Evolutionary conservation across 148 eudicot genomes (phyloP), one percentile per base, ranked within the genome.

Genomic region (Fagopyrum homotropicum): DNA sequence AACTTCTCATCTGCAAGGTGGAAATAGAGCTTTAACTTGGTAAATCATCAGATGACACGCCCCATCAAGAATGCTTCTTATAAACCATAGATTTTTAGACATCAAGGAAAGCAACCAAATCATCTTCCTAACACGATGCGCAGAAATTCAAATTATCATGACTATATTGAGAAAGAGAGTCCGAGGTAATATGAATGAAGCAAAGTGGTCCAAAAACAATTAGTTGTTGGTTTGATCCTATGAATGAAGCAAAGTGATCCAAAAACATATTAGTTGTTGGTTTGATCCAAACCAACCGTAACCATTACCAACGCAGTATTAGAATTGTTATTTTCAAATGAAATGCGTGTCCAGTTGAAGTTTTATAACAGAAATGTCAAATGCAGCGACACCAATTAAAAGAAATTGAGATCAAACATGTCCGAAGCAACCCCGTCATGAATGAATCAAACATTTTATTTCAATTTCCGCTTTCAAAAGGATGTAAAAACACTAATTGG

Each of bases 1-100:
- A 76, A 75, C 78, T 83, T 86, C 55, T 56, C 84, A 73, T 84
- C 97, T 90, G 81, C 81, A 79, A 29, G 49, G 71, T 40, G 4
- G 43, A 66, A 66, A 66, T 63, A 30, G 44, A 12, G 52, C 40
- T 55, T 22, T 26, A 2, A 63, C 11, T 63, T 63, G 69, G 70
- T 64, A 12, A 64, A 64, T 45, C 46, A 64, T 64, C 47, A 64
- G 17, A 35, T 35, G 70, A 40, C 70, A 40, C n/a, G 29, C 46
- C 45, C 6, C 45, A 40, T 30, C 17, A 64, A 64, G 46, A 64
- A 64, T 40, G 70, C 40, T 40, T 40, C 17, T 14, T 4, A 22
- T 22, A 61, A 30, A 26, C 30, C 15, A 10, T 63, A 29, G 3
- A 64, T 9, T 26, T 4, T 64, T 35, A 40, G n/a, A 40, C 6